Evolutionary conservation across 495 filamentous ascomycete species (phyloP).

Genomic region (Daldinia vernicosa): DNA sequence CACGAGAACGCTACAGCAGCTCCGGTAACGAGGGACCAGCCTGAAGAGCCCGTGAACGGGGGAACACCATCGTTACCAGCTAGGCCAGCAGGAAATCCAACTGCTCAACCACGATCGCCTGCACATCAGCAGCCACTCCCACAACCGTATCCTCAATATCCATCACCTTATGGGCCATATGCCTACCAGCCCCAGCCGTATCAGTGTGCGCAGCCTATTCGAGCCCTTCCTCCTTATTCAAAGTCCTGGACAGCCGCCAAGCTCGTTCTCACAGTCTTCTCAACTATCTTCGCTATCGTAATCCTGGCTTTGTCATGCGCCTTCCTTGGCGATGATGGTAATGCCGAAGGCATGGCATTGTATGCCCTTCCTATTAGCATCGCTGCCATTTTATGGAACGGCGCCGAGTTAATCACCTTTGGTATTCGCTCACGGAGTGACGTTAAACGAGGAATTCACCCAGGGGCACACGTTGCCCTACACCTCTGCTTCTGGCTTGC

Average conservation of each 20-base stretch:
- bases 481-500: conserved; percentile 50
- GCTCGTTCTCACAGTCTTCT: conserved; percentile 42
- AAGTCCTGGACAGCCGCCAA: conserved; percentile 39
- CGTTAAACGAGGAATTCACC: conserved; percentile 45
- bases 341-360: neutral
- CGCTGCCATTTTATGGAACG: conserved; percentile 49
- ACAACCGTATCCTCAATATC: conserved; percentile 28
- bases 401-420: conserved; percentile 48
- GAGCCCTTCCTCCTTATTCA: conserved; percentile 31
- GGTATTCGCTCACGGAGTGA: conserved; percentile 35
- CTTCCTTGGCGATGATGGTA: conserved; percentile 13
- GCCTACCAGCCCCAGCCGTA: conserved; percentile 32
- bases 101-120: conserved; percentile 12
- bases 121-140: conserved; percentile 29
- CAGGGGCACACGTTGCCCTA: conserved; percentile 51
- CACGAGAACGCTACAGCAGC: conserved; percentile 11
- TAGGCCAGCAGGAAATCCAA: conserved; percentile 1
- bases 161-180: conserved; percentile 26
- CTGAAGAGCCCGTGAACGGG: conserved; percentile 8
- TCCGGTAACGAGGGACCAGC: conserved; percentile 1
- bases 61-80: neutral
- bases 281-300: conserved; percentile 39
- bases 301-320: conserved; percentile 43
- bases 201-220: conserved; percentile 27
- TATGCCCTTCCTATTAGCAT: conserved; percentile 40